A percentile compares a stretch with the other conserved stretches of the same genome.
Conservation (phyloP, 2,329 filamentous ascomycete species). For the Arthroderma sp. region DNA sequence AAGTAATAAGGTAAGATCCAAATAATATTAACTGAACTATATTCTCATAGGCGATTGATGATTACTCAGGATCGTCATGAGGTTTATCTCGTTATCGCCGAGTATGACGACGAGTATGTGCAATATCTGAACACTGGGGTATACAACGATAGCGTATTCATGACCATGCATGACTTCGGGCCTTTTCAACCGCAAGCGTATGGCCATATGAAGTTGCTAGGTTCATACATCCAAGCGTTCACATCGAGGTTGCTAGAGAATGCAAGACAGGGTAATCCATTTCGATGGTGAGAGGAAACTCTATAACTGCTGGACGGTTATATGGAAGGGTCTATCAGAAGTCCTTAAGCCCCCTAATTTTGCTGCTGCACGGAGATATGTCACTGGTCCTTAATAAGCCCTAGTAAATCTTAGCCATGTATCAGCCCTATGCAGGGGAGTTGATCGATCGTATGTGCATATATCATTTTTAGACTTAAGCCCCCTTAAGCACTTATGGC, state of each 20-base stretch:
- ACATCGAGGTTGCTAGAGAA: background rate
- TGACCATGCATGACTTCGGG: slow-evolving; percentile 6
- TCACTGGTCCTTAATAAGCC: too few relatives aligned
- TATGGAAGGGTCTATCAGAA: too few relatives aligned
- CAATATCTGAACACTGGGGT: slow-evolving; percentile 6
- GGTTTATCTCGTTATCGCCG: slow-evolving; percentile 13
- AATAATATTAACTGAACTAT: too few relatives aligned
- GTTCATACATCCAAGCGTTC: background rate
- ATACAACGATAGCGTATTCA: background rate
- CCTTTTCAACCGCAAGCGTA: background rate
- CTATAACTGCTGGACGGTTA: background rate
- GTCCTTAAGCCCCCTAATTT: too few relatives aligned
- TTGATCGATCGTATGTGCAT: too few relatives aligned
- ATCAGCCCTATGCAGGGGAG: too few relatives aligned
- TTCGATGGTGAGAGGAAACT: background rate
- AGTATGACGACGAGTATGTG: slow-evolving; percentile 11
- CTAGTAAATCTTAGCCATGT: too few relatives aligned
- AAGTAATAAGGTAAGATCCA: background rate
- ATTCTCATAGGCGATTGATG: slow-evolving; percentile 9
- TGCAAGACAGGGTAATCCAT: background rate
- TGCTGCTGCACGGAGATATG: too few relatives aligned
- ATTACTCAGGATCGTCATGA: slow-evolving; percentile 13
- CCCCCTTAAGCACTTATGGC: too few relatives aligned
- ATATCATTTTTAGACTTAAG: too few relatives aligned
- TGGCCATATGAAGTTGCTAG: background rate